These are phyloP conservation scores for Ambrosia artemisiifolia DNA, from an alignment of 129 eudicot species.

Conservation along the genomic window DNA sequence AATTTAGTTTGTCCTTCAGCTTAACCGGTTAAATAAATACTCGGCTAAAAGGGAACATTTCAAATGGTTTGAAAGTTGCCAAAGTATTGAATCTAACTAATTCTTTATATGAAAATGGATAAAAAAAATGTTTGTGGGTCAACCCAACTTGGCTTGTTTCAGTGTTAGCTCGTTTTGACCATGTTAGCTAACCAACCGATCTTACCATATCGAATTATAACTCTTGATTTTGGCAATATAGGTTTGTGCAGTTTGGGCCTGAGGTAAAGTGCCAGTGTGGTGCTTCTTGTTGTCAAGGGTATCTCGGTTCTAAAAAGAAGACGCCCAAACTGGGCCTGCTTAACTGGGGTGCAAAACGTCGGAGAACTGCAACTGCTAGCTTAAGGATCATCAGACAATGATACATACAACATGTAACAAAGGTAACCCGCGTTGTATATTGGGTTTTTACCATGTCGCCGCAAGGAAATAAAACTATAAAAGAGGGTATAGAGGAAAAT, in stretches of 20 bases:
- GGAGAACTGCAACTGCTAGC: constrained; percentile 48
- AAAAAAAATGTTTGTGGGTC: not conserved
- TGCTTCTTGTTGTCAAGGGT: constrained; percentile 74
- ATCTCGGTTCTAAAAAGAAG: constrained; percentile 70
- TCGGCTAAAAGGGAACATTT: no score
- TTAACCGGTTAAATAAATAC: no score
- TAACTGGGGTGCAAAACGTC: constrained; percentile 71
- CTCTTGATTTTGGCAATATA: constrained; percentile 19
- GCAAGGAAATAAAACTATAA: constrained; percentile 16
- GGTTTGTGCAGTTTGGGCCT: constrained; percentile 90
- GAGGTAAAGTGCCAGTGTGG: constrained; percentile 91
- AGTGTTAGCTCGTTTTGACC: not conserved
- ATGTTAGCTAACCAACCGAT: not conserved
- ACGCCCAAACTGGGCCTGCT: constrained; percentile 23
- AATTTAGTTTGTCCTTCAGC: no score
- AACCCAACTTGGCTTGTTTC: not conserved
- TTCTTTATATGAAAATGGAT: not conserved
- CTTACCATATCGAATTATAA: not conserved
- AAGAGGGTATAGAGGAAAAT: constrained; percentile 28
- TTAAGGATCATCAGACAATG: constrained; percentile 16
- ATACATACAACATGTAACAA: constrained; percentile 16
- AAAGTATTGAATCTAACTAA: no score
- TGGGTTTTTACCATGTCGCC: constrained; percentile 11
- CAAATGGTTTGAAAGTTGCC: no score
- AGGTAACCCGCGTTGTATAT: constrained; percentile 29